Evolutionary conservation across 306 rosid species (phyloP).

Genomic region (Glycine latifolia): DNA sequence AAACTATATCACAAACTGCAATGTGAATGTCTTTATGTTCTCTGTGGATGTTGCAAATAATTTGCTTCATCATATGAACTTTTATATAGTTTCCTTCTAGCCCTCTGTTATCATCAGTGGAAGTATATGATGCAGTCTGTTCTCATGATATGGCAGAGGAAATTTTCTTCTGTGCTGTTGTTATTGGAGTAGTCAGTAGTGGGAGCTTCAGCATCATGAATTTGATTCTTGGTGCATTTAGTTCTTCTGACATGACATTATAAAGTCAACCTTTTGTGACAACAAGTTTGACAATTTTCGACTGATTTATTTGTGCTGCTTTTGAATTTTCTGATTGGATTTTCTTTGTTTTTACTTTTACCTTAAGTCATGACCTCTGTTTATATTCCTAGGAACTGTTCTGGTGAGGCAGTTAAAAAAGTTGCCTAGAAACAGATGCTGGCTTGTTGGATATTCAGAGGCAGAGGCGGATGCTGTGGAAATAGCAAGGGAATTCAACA

Average conservation of each 20-base stretch:
- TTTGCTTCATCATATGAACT: conserved; percentile 3
- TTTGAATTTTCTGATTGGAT: conserved; percentile 23
- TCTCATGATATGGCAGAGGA: conserved; percentile 15
- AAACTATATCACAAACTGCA: background rate
- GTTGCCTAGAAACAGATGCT: conserved; percentile 79
- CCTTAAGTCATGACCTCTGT: background rate
- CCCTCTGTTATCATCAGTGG: background rate
- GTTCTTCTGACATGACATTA: background rate
- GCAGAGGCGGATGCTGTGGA: conserved; percentile 50
- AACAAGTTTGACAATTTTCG: background rate
- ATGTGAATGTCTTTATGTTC: background rate
- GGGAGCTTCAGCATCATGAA: background rate
- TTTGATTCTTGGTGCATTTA: conserved; percentile 5
- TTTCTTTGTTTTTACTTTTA: background rate
- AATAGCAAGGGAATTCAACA: conserved; percentile 68
- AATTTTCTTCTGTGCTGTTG: background rate
- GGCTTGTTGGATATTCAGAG: conserved; percentile 75
- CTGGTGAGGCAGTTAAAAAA: conserved; percentile 65
- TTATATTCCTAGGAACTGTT: conserved; percentile 63
- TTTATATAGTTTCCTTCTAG: conserved; percentile 30
- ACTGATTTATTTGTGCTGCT: background rate
- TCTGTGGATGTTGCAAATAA: background rate
- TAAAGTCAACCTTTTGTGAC: background rate
- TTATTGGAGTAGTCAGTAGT: background rate
- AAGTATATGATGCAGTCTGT: conserved; percentile 26